Evolutionary conservation across 2,329 filamentous ascomycete species (phyloP).

Genomic region (Cytospora mali): DNA sequence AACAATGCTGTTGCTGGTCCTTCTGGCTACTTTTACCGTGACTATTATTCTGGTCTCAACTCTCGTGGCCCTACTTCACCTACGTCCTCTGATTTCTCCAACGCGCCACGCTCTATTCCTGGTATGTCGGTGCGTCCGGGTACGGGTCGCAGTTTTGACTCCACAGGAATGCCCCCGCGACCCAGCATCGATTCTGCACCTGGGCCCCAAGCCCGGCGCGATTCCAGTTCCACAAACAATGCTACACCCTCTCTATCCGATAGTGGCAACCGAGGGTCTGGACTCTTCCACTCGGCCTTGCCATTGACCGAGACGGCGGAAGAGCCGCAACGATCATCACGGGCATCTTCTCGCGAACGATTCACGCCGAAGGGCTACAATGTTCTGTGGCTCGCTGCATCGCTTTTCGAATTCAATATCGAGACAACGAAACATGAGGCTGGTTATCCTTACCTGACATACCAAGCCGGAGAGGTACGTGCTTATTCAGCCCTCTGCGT

Average conservation of each 20-base stretch:
- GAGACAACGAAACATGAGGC: conserved; percentile 88
- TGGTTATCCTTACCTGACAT: conserved; percentile 94
- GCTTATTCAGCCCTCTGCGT: neutral
- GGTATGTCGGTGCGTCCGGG: conserved; percentile 53
- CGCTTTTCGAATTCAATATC: conserved; percentile 96
- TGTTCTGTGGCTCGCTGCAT: conserved; percentile 88
- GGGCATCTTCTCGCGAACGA: conserved; percentile 63
- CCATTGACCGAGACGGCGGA: conserved; percentile 72
- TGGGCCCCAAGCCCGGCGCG: conserved; percentile 39
- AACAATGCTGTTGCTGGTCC: conserved; percentile 44
- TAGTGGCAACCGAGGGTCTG: conserved; percentile 66
- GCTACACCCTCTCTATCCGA: conserved; percentile 51
- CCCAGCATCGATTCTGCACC: conserved; percentile 53
- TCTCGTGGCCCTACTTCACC: conserved; percentile 61
- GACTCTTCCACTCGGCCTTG: conserved; percentile 84
- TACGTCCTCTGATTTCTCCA: conserved; percentile 55
- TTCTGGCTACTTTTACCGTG: conserved; percentile 59
- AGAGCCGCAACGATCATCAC: conserved; percentile 55
- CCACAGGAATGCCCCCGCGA: conserved; percentile 51
- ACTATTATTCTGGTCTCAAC: conserved; percentile 51
- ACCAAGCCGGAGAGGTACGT: conserved; percentile 85
- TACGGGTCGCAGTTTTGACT: conserved; percentile 63
- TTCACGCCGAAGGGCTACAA: conserved; percentile 61
- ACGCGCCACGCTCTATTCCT: conserved; percentile 51
- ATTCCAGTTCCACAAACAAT: conserved; percentile 59